Base-by-base conservation (phyloP, 2,329 filamentous ascomycete genomes). In the Huntiella decipiens region DNA sequence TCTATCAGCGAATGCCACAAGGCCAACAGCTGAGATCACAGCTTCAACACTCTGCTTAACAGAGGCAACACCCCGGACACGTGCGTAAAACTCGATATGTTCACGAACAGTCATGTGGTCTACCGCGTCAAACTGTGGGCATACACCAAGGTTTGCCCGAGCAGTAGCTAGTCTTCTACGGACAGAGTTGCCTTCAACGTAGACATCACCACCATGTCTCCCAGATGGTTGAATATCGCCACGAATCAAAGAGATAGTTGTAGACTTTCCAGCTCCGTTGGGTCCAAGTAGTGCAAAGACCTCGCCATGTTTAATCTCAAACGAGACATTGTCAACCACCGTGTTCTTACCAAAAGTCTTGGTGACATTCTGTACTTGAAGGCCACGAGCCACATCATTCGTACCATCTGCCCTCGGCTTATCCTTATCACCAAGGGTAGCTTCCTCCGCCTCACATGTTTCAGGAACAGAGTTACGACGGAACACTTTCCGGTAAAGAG, bases 211-310 rank as follows among this genome's bases (percentile, higher is more conserved):
- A n/a, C 74, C 72, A 45, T 75, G 72, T 46, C 63, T 63, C 42
- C 73, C 77, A 0, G 86, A 85, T 0, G 86, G 85, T 44, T 77
- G 75, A 22, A 88, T 71, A 55, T 95, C 87, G n/a, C 88, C 88
- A 51, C 87, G 75, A 52, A 96, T 85, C 38, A 94, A 66, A 1
- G 79, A 84, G 54, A 95, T 93, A 0, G 82, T 92, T 0, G 86
- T 93, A 0, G 79, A 85, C 56, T 95, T 95, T 48, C 87, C 87
- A 1, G 87, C 88, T 17, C 87, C 86, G 56, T 94, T 94, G 12
- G 87, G 86, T 0, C 87, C 87, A 1, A 96, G 71, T 0, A 95
- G 69, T 0, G 86, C 86, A 61, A 93, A 94, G 1, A 93, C 82
- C 57, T 94, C 81, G 43, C 82, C 80, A 42, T 74, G 75, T 12